Percentiles rank a stretch among this genome's conserved stretches.
Evolutionary conservation across 768 basidiomycete genomes (phyloP).

Genomic region (Hericium erinaceus): DNA sequence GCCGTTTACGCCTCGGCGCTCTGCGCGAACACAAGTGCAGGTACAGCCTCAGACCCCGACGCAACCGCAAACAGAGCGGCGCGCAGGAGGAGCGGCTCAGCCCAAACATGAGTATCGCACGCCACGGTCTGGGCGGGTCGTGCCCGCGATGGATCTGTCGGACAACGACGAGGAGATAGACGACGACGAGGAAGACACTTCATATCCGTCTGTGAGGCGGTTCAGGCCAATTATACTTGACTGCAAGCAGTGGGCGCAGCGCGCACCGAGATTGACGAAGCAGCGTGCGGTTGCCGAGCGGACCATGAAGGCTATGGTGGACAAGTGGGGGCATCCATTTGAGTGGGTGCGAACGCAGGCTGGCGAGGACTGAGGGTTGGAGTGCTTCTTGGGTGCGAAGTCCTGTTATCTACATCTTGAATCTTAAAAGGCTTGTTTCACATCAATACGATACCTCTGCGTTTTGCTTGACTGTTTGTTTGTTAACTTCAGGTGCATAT

Average conservation of each 20-base stretch:
- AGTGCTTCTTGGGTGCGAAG: too few species aligned
- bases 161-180: not conserved
- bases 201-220: slow-evolving; percentile 7
- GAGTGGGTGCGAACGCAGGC: not conserved
- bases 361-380: too few species aligned
- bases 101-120: slow-evolving; percentile 8
- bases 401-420: too few species aligned
- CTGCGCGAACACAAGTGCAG: too few species aligned
- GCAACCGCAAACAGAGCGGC: not conserved
- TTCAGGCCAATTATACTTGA: slow-evolving; percentile 13
- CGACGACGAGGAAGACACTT: not conserved
- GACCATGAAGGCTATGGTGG: not conserved
- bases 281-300: slow-evolving; percentile 10
- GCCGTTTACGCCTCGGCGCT: slow-evolving; percentile 10
- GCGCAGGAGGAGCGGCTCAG: not conserved
- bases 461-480: too few species aligned
- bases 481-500: too few species aligned
- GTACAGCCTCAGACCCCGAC: not conserved
- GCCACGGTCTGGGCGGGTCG: slow-evolving; percentile 6
- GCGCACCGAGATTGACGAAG: slow-evolving; percentile 6
- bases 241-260: slow-evolving; percentile 12
- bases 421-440: too few species aligned
- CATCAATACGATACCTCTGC: too few species aligned
- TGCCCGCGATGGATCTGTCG: not conserved
- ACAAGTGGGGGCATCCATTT: slow-evolving; percentile 10